These are phyloP conservation scores for Pythium vanterpoolii DNA, from an alignment of 352 stramenopile genomes.

Conservation along the genomic window DNA sequence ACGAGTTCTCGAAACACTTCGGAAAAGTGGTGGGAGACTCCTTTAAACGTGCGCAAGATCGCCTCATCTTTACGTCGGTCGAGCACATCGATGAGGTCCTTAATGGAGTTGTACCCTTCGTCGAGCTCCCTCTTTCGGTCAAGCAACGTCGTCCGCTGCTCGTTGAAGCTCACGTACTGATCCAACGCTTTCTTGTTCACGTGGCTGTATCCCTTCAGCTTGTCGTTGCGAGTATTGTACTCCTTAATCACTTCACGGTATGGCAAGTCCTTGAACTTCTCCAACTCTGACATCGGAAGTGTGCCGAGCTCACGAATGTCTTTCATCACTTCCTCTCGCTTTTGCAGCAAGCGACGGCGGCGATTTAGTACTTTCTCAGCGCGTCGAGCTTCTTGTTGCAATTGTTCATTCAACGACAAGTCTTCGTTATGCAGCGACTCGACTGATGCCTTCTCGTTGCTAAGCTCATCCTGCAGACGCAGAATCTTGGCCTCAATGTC, in stretches of 20 bases:
- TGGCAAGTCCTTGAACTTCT: slow-evolving; percentile 86
- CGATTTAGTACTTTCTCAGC: slow-evolving; percentile 86
- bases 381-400: slow-evolving; percentile 74
- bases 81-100: slow-evolving; percentile 87
- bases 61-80: slow-evolving; percentile 98
- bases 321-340: slow-evolving; percentile 92
- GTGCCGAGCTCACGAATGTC: slow-evolving; percentile 98
- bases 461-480: slow-evolving; percentile 47
- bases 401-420: slow-evolving; percentile 67
- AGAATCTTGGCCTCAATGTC: slow-evolving; percentile 58
- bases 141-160: slow-evolving; percentile 89
- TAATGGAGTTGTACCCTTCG: slow-evolving; percentile 87
- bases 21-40: slow-evolving; percentile 97
- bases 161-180: slow-evolving; percentile 99
- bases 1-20: slow-evolving; percentile 99
- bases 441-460: slow-evolving; percentile 36
- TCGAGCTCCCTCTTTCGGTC: slow-evolving; percentile 96
- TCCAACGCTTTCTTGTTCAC: slow-evolving; percentile 99
- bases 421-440: slow-evolving; percentile 63
- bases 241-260: slow-evolving; percentile 92
- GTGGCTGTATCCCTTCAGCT: slow-evolving; percentile 97
- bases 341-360: slow-evolving; percentile 74
- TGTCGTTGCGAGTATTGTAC: slow-evolving; percentile 94
- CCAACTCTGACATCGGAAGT: slow-evolving; percentile 91
- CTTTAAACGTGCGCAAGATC: slow-evolving; percentile 98